A percentile compares a stretch with the other conserved stretches of the same genome.
phyloP scores from a whole-genome alignment of 2,329 filamentous ascomycete genomes.

The Scytalidium lignicola region DNA sequence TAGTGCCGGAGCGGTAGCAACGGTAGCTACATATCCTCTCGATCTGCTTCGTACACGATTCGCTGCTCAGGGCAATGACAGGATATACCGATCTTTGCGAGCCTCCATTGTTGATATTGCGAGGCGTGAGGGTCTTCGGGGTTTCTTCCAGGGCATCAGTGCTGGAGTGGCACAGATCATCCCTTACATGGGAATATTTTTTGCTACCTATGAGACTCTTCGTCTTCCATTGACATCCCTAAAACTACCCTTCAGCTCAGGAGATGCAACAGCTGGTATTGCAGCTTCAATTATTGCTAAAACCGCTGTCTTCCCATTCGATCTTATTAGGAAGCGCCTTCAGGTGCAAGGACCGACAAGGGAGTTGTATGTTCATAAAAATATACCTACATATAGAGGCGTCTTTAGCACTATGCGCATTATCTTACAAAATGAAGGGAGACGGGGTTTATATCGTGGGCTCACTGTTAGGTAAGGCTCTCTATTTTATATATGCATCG shows the following conservation, averaged over 20 bases:
- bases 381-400: slow-evolving; percentile 77
- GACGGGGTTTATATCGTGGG: slow-evolving; percentile 79
- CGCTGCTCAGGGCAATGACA: slow-evolving; percentile 81
- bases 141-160: slow-evolving; percentile 83
- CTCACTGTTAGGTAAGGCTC: slow-evolving; percentile 68
- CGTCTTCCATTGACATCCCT: slow-evolving; percentile 52
- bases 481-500: no score
- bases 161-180: slow-evolving; percentile 84
- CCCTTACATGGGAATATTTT: slow-evolving; percentile 97
- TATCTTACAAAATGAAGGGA: slow-evolving; percentile 69
- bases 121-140: slow-evolving; percentile 65
- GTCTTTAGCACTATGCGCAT: slow-evolving; percentile 59
- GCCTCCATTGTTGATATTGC: slow-evolving; percentile 68
- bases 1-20: slow-evolving; percentile 74
- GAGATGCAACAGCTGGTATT: slow-evolving; percentile 79
- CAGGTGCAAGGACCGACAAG: slow-evolving; percentile 93
- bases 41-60: slow-evolving; percentile 92
- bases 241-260: slow-evolving; percentile 64
- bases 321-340: slow-evolving; percentile 85
- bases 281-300: slow-evolving; percentile 78
- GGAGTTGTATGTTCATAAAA: slow-evolving; percentile 70
- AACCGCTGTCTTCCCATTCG: slow-evolving; percentile 85
- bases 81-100: slow-evolving; percentile 70
- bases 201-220: slow-evolving; percentile 78
- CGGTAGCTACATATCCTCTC: slow-evolving; percentile 81